Percentiles rank a stretch among this genome's conserved stretches.
Conservation (phyloP, 768 basidiomycete genomes). For the Rossbeevera mucosa region DNA sequence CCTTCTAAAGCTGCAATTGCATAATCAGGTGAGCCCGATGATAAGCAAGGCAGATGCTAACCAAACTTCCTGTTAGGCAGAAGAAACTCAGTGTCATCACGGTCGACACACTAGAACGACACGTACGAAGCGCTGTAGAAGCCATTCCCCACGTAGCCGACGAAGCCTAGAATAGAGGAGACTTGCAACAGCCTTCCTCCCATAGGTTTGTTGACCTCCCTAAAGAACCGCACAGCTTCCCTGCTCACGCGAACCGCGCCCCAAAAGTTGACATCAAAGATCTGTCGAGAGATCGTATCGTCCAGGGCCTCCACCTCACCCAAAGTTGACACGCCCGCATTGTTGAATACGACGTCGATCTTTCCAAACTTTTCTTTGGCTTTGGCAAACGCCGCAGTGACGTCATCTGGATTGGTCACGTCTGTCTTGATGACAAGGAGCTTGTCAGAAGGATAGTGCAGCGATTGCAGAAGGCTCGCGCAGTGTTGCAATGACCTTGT, state of each 20-base stretch:
- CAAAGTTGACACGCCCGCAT: slow-evolving; percentile 27
- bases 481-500: slow-evolving; percentile 40
- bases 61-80: slow-evolving; percentile 13
- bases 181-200: slow-evolving; percentile 39
- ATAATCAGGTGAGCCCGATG: background rate
- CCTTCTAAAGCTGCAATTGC: slow-evolving; percentile 14
- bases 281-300: slow-evolving; percentile 27
- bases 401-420: slow-evolving; percentile 24
- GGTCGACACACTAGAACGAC: background rate
- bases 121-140: slow-evolving; percentile 28
- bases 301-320: slow-evolving; percentile 35
- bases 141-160: slow-evolving; percentile 1
- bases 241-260: slow-evolving; percentile 29
- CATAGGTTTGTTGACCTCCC: slow-evolving; percentile 34
- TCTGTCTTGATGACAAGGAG: slow-evolving; percentile 33
- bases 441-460: slow-evolving; percentile 19
- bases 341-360: slow-evolving; percentile 37
- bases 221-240: slow-evolving; percentile 32
- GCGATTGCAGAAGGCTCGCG: slow-evolving; percentile 34
- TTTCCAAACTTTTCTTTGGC: slow-evolving; percentile 28
- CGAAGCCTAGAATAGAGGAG: slow-evolving; percentile 32
- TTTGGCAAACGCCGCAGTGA: slow-evolving; percentile 26
- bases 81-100: background rate
- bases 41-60: background rate
- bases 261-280: slow-evolving; percentile 38